A percentile compares a stretch with the other conserved stretches of the same genome.
phyloP scores from a whole-genome alignment of 768 basidiomycete genomes.

The Mycena indigotica region DNA sequence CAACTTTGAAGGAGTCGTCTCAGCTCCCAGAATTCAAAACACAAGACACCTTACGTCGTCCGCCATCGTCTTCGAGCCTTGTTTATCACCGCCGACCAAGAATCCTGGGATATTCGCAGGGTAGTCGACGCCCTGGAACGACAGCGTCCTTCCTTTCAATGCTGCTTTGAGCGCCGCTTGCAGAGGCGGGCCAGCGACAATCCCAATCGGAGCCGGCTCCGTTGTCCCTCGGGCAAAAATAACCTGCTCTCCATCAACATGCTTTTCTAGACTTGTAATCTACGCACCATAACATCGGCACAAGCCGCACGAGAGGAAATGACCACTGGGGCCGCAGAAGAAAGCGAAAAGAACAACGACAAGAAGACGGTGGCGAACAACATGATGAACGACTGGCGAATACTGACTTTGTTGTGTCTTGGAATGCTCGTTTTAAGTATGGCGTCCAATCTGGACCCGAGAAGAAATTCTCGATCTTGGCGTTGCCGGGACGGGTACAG shows the following conservation, averaged over 20 bases:
- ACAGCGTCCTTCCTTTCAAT: constrained; percentile 16
- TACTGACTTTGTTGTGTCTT: no score
- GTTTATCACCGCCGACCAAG: constrained; percentile 23
- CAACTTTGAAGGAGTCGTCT: constrained; percentile 6
- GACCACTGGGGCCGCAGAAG: no score
- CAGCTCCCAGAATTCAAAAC: neutral
- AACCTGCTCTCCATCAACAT: constrained; percentile 2
- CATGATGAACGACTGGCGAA: no score
- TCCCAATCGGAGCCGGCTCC: constrained; percentile 22
- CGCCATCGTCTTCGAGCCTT: constrained; percentile 24
- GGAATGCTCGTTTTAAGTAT: no score
- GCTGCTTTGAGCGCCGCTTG: constrained; percentile 17
- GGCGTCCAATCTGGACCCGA: no score
- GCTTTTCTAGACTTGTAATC: no score
- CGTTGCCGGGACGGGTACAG: no score
- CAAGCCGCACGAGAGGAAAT: constrained; percentile 3
- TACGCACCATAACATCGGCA: constrained; percentile 16
- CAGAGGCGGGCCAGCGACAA: constrained; percentile 22
- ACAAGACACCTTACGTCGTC: constrained; percentile 9
- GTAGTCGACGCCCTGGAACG: constrained; percentile 25
- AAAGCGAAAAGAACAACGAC: no score
- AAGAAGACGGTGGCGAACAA: no score
- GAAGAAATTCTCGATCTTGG: no score
- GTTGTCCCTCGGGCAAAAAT: constrained; percentile 24
- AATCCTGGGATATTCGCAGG: constrained; percentile 22